Conservation (phyloP, 2,329 filamentous ascomycete genomes). For the Ophiostoma quercus region DNA sequence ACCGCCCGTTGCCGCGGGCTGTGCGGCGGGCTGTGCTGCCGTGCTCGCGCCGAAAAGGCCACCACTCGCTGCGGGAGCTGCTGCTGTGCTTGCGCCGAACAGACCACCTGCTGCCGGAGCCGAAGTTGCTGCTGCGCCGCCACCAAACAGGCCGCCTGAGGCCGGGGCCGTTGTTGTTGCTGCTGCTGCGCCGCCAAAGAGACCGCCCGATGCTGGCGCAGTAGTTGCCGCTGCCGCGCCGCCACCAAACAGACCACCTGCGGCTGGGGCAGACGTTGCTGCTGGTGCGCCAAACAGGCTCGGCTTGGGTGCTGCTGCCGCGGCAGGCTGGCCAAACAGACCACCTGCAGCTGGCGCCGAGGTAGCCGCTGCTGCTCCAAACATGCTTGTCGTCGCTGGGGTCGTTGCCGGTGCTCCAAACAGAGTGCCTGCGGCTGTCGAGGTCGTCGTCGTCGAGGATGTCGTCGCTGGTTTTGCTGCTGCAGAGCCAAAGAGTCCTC, state of each 20-base stretch:
- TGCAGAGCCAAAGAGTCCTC: constrained; percentile 15
- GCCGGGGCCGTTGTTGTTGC: constrained; percentile 13
- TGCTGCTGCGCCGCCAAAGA: constrained; percentile 16
- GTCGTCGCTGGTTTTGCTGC: constrained; percentile 10
- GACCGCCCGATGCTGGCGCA: constrained; percentile 27
- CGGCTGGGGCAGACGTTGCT: constrained; percentile 11
- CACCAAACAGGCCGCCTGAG: constrained; percentile 4
- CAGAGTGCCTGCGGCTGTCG: constrained; percentile 27
- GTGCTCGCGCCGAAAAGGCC: constrained; percentile 33
- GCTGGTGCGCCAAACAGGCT: constrained; percentile 21
- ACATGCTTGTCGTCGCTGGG: constrained; percentile 24
- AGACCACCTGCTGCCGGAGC: constrained; percentile 4
- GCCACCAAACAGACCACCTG: constrained; percentile 23
- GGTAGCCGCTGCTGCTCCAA: constrained; percentile 12
- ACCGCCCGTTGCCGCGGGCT: constrained; percentile 27
- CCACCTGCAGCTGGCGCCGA: constrained; percentile 13
- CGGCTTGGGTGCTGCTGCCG: constrained; percentile 17
- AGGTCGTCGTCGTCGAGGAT: constrained; percentile 1
- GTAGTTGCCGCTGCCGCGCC: constrained; percentile 30
- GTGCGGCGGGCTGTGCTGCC: constrained; percentile 25
- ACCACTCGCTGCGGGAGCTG: constrained; percentile 11
- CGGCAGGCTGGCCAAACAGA: constrained; percentile 24
- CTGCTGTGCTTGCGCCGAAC: background rate
- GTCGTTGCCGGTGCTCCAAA: constrained; percentile 30
- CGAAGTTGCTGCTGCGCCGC: constrained; percentile 17